Conservation (phyloP, 768 basidiomycete species). For the Leccinum disarticulatum region DNA sequence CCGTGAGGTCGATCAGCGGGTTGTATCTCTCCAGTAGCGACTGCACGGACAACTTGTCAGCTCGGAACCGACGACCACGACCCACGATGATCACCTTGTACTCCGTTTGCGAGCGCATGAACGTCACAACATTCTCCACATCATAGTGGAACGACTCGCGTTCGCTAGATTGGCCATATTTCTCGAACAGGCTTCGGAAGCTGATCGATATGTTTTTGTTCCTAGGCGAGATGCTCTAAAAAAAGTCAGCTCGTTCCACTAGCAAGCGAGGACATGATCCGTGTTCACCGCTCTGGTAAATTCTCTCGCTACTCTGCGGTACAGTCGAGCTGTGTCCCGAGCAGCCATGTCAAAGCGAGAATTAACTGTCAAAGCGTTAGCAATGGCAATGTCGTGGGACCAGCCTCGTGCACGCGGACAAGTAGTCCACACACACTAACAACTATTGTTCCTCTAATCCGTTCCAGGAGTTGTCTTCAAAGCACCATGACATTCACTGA, state of each 20-base stretch:
- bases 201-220: conserved; percentile 46
- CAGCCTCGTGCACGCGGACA: background rate
- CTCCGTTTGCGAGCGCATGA: conserved; percentile 70
- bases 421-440: conserved; percentile 5
- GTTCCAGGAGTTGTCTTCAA: conserved; percentile 16
- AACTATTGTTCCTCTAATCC: conserved; percentile 23
- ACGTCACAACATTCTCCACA: conserved; percentile 59
- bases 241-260: conserved; percentile 1
- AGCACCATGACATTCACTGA: conserved; percentile 3
- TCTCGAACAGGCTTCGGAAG: conserved; percentile 57
- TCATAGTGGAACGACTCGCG: conserved; percentile 41
- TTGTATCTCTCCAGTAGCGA: conserved; percentile 84
- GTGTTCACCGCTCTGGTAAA: conserved; percentile 26
- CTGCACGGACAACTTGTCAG: conserved; percentile 38
- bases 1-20: conserved; percentile 75
- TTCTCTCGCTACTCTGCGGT: conserved; percentile 33
- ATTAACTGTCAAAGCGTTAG: conserved; percentile 14
- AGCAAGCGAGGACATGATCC: background rate
- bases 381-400: conserved; percentile 18
- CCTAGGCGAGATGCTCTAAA: conserved; percentile 39
- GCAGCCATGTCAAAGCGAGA: conserved; percentile 27
- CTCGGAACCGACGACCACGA: background rate
- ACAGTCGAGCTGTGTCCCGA: conserved; percentile 20
- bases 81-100: conserved; percentile 63
- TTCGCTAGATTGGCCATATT: conserved; percentile 24